Base-by-base conservation (phyloP, 345 rosid genomes). In the Gossypium ekmanianum region DNA sequence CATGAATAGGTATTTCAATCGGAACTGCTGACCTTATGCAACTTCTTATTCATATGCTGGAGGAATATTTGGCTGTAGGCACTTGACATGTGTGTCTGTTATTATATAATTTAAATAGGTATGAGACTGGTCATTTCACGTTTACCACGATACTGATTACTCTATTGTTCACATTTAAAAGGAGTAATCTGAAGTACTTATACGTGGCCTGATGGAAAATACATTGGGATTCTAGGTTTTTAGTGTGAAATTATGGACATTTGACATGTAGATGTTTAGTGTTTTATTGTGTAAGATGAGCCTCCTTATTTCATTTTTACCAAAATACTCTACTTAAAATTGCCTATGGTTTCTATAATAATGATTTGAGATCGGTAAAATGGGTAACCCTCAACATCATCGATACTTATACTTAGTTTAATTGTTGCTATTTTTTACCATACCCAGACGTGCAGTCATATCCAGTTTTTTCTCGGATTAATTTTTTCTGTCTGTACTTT, bases 1-100 rank as follows among this genome's bases (percentile, higher is more conserved):
- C 39, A 91, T 91, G 88, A 92, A 94, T 75, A 86, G 95, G 98
- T 94, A 84, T 61, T 67, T 61, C 76, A 59, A 14, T 59, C 41
- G 63, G 29, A 73, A 57, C 18, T 58, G 54, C 75, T 57, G 9
- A 22, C 48, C 74, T 58, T 20, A 20, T 58, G 7, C 41, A 55
- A 58, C 71, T 45, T 43, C 70, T 65, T 45, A 45, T 67, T 48
- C 4, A 67, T 48, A 45, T 67, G 71, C 34, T 13, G 55, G 55
- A 67, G 39, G 24, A 45, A 45, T 39, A 45, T 67, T 22, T 2
- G 9, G 29, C 39, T 12, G 13, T 27, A 44, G 43, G 43, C 43
- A 7, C 45, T 62, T 29, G 43, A 16, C 66, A 29, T 61, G 50
- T 64, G 7, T 29, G 5, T 34, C 12, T 8, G 11, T 41, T 16